Evolutionary conservation across 2,329 filamentous ascomycete species (phyloP).

Genomic region (Graphilbum ipis-grandicollis): DNA sequence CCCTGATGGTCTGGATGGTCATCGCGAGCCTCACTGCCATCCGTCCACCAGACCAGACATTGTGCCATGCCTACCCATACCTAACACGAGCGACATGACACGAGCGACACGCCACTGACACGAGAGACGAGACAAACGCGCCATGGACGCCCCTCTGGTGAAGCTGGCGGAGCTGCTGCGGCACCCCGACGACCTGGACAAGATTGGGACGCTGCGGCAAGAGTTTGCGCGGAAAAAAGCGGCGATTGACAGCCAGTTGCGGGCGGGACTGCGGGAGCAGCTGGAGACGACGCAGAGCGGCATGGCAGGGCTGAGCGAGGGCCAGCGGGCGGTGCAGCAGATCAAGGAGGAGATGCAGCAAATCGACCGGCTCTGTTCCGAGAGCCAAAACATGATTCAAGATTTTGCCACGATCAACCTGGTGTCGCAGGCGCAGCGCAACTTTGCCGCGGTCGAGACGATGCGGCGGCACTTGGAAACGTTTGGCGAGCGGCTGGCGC

Average conservation of each 20-base stretch:
- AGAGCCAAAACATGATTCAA: constrained; percentile 92
- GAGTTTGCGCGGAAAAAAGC: constrained; percentile 92
- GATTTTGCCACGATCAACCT: constrained; percentile 90
- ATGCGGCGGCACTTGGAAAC: constrained; percentile 85
- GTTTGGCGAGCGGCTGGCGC: constrained; percentile 61
- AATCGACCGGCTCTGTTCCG: constrained; percentile 92
- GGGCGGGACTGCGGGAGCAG: constrained; percentile 76
- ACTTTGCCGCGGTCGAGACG: constrained; percentile 83
- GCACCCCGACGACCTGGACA: constrained; percentile 93
- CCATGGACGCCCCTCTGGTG: constrained; percentile 51
- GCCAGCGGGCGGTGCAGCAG: constrained; percentile 75
- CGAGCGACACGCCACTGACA: not conserved
- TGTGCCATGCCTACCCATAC: too few species aligned
- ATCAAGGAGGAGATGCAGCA: constrained; percentile 99
- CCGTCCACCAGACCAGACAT: too few species aligned
- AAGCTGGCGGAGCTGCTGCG: constrained; percentile 87
- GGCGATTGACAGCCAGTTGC: constrained; percentile 78
- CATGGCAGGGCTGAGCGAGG: constrained; percentile 76
- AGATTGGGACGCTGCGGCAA: constrained; percentile 73
- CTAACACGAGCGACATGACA: not conserved
- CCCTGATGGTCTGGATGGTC: too few species aligned
- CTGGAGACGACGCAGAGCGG: constrained; percentile 86
- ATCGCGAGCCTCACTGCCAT: too few species aligned
- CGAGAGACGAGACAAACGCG: not conserved
- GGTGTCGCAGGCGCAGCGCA: constrained; percentile 85